These are phyloP conservation scores for Phaffia rhodozyma DNA, from an alignment of 1,284 basidiomycete species.

Conservation along the genomic window DNA sequence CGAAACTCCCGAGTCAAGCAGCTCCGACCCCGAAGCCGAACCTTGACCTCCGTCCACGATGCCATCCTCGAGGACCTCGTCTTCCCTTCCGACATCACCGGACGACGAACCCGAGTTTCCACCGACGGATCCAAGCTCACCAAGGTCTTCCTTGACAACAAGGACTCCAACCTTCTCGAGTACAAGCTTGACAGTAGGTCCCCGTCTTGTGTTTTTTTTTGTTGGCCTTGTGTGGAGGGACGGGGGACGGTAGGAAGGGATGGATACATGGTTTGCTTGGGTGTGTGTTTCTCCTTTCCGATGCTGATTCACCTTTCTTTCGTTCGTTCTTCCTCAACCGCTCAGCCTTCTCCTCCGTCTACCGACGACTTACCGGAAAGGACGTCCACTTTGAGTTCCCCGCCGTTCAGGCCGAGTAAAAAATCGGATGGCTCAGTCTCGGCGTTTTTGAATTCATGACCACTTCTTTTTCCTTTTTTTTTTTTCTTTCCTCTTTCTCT, in stretches of 20 bases:
- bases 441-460: no score
- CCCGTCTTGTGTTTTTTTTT: no score
- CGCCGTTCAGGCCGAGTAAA: no score
- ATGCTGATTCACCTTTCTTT: no score
- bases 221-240: no score
- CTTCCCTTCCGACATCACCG: constrained; percentile 96
- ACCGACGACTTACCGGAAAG: constrained; percentile 88
- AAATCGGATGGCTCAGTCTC: no score
- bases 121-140: constrained; percentile 84
- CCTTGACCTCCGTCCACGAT: constrained; percentile 95
- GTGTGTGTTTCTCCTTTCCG: no score
- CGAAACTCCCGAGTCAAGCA: constrained; percentile 85
- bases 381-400: constrained; percentile 44
- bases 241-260: no score
- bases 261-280: no score
- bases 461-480: no score
- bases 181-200: constrained; percentile 74
- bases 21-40: constrained; percentile 93
- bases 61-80: constrained; percentile 98
- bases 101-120: constrained; percentile 63
- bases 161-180: constrained; percentile 96
- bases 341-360: constrained; percentile 53
- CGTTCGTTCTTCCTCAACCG: no score
- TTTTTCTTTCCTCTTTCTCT: no score
- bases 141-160: constrained; percentile 95